phyloP scores from a whole-genome alignment of 495 filamentous ascomycete genomes.

The Xylaria venustula region DNA sequence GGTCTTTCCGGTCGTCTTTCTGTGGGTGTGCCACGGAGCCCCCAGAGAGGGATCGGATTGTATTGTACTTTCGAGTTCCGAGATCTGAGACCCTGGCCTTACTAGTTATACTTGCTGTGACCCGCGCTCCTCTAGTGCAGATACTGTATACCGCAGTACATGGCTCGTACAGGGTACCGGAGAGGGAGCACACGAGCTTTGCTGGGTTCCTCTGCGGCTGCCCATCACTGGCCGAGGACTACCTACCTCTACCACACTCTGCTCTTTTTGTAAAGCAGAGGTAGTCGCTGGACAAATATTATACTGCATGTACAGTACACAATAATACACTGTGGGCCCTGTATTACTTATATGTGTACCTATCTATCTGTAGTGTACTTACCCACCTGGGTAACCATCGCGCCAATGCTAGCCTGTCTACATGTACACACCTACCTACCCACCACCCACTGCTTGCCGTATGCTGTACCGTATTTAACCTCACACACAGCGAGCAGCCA shows the following conservation, averaged over 20 bases:
- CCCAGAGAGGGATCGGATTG: background rate
- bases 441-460: background rate
- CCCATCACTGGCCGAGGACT: too few relatives aligned
- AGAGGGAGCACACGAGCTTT: too few relatives aligned
- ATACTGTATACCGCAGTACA: background rate
- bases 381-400: background rate
- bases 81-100: background rate
- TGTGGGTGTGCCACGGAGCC: background rate
- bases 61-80: background rate
- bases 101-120: background rate
- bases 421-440: background rate
- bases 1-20: background rate
- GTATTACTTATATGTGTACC: too few relatives aligned
- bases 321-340: too few relatives aligned
- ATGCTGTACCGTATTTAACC: background rate
- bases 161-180: background rate
- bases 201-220: too few relatives aligned
- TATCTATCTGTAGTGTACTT: too few relatives aligned
- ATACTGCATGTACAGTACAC: too few relatives aligned
- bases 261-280: too few relatives aligned
- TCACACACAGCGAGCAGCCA: constrained; percentile 6
- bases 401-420: background rate
- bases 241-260: too few relatives aligned
- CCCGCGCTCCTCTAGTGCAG: too few relatives aligned
- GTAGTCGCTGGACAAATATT: too few relatives aligned